Evolutionary conservation across 306 rosid genomes (phyloP), one percentile per base, ranked within the genome.

Genomic region (Senna siamea): DNA sequence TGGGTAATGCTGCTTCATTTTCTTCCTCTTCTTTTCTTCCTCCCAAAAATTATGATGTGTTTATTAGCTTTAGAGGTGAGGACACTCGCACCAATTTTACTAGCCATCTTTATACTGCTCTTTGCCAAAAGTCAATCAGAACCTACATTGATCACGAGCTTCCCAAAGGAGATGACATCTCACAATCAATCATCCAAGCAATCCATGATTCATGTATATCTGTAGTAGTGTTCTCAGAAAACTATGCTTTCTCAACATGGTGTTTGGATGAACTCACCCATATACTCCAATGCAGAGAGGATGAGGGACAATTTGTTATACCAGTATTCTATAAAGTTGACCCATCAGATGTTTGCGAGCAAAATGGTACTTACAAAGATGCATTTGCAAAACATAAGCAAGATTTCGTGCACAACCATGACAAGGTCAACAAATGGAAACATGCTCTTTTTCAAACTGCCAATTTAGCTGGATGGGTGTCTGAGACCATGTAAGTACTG

Each of bases 81-180:
- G n/a, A n/a, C n/a, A n/a, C n/a, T n/a, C n/a, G n/a, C n/a, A n/a
- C n/a, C n/a, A n/a, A n/a, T n/a, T n/a, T n/a, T n/a, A n/a, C n/a
- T n/a, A n/a, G n/a, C n/a, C n/a, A 67, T 37, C 85, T 77, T 34
- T 2, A 4, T 0, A 0, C 13, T 1, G 69, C 79, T 2, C 15
- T 64, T 1, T 12, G 12, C 18, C 19, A 7, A 1, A 12, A 41
- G 8, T 18, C 8, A 0, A 5, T 81, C 5, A 7, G 0, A 7
- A 44, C 74, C 30, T 77, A 22, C 66, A 73, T 62, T 1, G 85
- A 82, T n/a, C 2, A 53, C 2, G 0, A n/a, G 2, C 64, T 82
- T 0, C 0, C 1, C 0, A 77, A 63, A n/a, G 78, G 72, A 9
- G 78, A 74, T 5, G 65, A 74, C 4, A 32, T 74, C 7, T 74